Conservation (phyloP, 129 eudicot genomes). For the Deinandra increscens region DNA sequence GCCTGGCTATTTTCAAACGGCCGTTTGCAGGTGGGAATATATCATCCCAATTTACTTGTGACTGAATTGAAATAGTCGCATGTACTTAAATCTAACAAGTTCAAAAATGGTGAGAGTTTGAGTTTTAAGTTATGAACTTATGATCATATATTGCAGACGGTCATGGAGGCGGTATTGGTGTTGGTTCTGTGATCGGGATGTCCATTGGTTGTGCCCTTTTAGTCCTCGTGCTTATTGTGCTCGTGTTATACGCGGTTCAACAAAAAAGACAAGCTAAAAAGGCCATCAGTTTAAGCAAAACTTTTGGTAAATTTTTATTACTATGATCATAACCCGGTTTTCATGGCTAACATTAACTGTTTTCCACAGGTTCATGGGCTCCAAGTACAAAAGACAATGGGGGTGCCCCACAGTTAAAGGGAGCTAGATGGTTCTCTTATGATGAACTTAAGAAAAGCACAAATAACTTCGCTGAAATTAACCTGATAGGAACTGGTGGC, state of each 20-base stretch:
- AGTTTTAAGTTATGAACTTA: constrained; percentile 10
- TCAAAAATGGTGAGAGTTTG: background rate
- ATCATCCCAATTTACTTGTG: too few relatives aligned
- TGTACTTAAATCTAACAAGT: background rate
- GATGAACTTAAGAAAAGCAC: constrained; percentile 87
- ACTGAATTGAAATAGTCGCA: too few relatives aligned
- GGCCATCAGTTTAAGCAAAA: constrained; percentile 76
- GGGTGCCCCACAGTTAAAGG: constrained; percentile 89
- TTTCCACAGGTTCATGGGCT: constrained; percentile 77
- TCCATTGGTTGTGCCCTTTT: constrained; percentile 52
- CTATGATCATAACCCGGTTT: background rate
- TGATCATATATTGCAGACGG: constrained; percentile 40
- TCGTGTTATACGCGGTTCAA: constrained; percentile 62
- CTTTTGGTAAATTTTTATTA: constrained; percentile 56
- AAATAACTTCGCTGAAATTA: constrained; percentile 57
- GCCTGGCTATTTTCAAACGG: too few relatives aligned
- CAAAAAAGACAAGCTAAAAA: constrained; percentile 85
- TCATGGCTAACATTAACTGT: constrained; percentile 4
- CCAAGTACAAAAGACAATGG: constrained; percentile 90
- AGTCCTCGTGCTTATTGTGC: constrained; percentile 56
- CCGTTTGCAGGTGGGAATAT: too few relatives aligned
- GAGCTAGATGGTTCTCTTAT: constrained; percentile 94
- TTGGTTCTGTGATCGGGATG: constrained; percentile 51
- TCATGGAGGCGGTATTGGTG: constrained; percentile 35
- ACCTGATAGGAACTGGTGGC: constrained; percentile 93